Evolutionary conservation across 192 early-diverging fungal species (phyloP).

Genomic region (Bifiguratus adelaidae): DNA sequence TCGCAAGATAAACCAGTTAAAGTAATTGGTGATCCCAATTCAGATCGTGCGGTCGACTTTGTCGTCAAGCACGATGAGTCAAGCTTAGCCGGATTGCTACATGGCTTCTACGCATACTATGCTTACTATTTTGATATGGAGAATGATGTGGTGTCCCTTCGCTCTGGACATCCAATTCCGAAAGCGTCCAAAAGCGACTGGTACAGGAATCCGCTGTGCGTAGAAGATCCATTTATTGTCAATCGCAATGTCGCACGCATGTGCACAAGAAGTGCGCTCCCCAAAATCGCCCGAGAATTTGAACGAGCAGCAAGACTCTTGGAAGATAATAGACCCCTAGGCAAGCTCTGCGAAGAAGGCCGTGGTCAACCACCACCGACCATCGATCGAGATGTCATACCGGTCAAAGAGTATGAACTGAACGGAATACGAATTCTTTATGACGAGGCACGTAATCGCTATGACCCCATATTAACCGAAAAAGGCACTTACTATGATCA

Average conservation of each 20-base stretch:
- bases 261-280: too few relatives aligned
- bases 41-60: not conserved
- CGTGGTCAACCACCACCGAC: too few relatives aligned
- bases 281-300: too few relatives aligned
- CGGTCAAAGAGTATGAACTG: too few relatives aligned
- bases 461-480: too few relatives aligned
- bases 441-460: too few relatives aligned
- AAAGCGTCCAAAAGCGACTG: not conserved
- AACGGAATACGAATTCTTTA: too few relatives aligned
- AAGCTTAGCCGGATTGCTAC: not conserved
- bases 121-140: not conserved
- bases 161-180: not conserved
- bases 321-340: too few relatives aligned
- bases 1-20: not conserved
- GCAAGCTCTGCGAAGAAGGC: too few relatives aligned
- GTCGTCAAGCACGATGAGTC: not conserved
- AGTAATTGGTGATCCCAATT: not conserved
- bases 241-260: not conserved
- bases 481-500: too few relatives aligned
- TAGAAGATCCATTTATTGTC: constrained; percentile 9
- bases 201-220: not conserved
- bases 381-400: too few relatives aligned
- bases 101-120: constrained; percentile 1
- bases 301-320: too few relatives aligned
- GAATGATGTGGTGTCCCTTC: not conserved